A percentile compares a stretch with the other conserved stretches of the same genome.
Evolutionary conservation across 225 moss, liverwort and hornwort genomes (phyloP).

Genomic region (Polytrichum formosum): DNA sequence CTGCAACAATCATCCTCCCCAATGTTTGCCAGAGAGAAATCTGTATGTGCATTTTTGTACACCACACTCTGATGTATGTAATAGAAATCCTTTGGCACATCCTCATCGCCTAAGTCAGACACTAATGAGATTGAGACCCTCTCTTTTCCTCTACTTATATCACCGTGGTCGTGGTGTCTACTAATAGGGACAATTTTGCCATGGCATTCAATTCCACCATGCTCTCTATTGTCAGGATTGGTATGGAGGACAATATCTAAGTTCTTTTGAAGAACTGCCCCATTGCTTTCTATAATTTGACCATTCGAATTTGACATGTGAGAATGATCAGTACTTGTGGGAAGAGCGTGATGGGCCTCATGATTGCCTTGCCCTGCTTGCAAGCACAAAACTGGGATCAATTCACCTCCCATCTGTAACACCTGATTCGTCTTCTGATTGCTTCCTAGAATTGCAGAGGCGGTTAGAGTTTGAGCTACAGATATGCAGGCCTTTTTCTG

Average conservation of each 20-base stretch:
- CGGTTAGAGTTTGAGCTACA: not conserved
- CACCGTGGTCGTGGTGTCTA: constrained; percentile 21
- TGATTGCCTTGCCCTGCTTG: not conserved
- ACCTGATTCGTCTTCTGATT: not conserved
- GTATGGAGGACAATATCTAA: not conserved
- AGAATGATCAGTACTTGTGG: not conserved
- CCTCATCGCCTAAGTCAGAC: constrained; percentile 21
- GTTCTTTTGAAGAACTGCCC: not conserved
- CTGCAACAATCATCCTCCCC: constrained; percentile 77
- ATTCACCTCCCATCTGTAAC: not conserved
- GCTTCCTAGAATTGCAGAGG: not conserved
- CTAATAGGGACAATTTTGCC: not conserved
- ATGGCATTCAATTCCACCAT: not conserved
- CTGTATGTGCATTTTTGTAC: constrained; percentile 61
- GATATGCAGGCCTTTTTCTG: not conserved
- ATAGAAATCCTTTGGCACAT: constrained; percentile 36
- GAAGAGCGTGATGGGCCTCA: not conserved
- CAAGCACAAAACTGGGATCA: not conserved
- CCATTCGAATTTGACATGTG: not conserved
- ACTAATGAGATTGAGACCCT: constrained; percentile 46
- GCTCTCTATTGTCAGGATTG: not conserved
- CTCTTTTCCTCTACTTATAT: constrained; percentile 80
- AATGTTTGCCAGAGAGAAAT: constrained; percentile 66
- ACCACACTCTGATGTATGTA: constrained; percentile 62
- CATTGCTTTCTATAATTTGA: not conserved